phyloP scores from a whole-genome alignment of 257 asterid genomes.

The Vinca minor region DNA sequence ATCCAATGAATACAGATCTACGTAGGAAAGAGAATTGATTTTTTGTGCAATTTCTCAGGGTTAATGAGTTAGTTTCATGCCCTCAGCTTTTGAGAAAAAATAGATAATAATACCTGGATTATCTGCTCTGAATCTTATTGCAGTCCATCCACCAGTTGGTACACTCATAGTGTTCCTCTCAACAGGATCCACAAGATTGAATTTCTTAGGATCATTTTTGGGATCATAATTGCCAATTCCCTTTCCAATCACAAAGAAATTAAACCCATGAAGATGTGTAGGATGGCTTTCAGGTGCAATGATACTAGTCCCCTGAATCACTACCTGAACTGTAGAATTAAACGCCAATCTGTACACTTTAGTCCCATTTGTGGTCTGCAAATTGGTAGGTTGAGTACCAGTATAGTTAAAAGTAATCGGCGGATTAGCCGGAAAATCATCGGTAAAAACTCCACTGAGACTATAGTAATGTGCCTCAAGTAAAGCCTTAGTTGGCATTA shows the following conservation, averaged over 20 bases:
- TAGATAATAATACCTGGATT: constrained; percentile 48
- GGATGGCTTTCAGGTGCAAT: constrained; percentile 83
- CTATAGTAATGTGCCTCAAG: constrained; percentile 61
- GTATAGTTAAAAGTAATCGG: constrained; percentile 51
- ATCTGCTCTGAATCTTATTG: constrained; percentile 59
- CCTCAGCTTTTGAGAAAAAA: too few relatives aligned
- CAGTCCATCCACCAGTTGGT: constrained; percentile 68
- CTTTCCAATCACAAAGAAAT: constrained; percentile 50
- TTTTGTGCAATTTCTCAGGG: too few relatives aligned
- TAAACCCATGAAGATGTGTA: constrained; percentile 56
- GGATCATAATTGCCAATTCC: constrained; percentile 62
- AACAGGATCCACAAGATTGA: constrained; percentile 65
- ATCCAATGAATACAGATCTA: too few relatives aligned
- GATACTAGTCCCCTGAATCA: constrained; percentile 53
- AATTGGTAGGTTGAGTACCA: constrained; percentile 44
- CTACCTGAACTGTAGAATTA: constrained; percentile 57
- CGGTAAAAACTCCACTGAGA: constrained; percentile 46
- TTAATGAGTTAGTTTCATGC: too few relatives aligned
- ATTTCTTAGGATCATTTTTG: constrained; percentile 34
- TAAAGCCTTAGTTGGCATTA: constrained; percentile 56
- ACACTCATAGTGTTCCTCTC: constrained; percentile 64
- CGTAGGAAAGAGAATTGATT: too few relatives aligned
- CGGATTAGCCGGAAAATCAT: constrained; percentile 64
- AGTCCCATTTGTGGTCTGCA: constrained; percentile 57
- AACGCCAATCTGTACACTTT: constrained; percentile 43